These are phyloP conservation scores for Hansfordia pulvinata DNA, from an alignment of 2,329 filamentous ascomycete species.

Conservation along the genomic window DNA sequence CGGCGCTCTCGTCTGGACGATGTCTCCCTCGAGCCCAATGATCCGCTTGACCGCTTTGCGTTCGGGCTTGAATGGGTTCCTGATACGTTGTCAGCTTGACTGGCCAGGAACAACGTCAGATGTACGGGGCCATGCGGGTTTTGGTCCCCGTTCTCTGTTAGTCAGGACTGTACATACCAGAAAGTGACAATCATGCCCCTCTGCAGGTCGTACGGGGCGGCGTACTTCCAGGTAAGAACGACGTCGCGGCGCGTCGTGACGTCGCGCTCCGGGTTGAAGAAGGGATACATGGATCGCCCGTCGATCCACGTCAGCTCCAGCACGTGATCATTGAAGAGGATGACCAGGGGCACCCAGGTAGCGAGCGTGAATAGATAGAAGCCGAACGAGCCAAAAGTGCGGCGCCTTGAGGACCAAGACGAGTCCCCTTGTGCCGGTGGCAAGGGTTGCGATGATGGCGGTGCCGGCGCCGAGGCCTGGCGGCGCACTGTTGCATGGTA, in stretches of 20 bases:
- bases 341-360: conserved; percentile 47
- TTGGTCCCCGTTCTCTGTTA: conserved; percentile 8
- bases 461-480: too few species aligned
- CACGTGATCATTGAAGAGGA: conserved; percentile 48
- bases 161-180: too few species aligned
- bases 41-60: conserved; percentile 68
- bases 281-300: conserved; percentile 64
- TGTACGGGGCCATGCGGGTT: background rate
- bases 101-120: background rate
- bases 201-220: conserved; percentile 41
- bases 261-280: conserved; percentile 54
- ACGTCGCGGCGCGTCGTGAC: conserved; percentile 38
- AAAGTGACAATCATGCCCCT: conserved; percentile 67
- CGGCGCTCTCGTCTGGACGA: conserved; percentile 50
- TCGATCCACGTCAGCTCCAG: conserved; percentile 42
- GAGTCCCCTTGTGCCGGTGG: too few species aligned
- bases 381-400: conserved; percentile 19
- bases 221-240: conserved; percentile 46
- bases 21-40: conserved; percentile 67
- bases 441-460: too few species aligned
- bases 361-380: conserved; percentile 36
- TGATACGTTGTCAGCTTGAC: conserved; percentile 18
- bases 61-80: conserved; percentile 59
- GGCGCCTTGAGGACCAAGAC: conserved; percentile 1
- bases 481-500: too few species aligned